Evolutionary conservation across 352 stramenopile species (phyloP), one percentile per base, ranked within the genome.

Genomic region (Phytophthora hybrid): DNA sequence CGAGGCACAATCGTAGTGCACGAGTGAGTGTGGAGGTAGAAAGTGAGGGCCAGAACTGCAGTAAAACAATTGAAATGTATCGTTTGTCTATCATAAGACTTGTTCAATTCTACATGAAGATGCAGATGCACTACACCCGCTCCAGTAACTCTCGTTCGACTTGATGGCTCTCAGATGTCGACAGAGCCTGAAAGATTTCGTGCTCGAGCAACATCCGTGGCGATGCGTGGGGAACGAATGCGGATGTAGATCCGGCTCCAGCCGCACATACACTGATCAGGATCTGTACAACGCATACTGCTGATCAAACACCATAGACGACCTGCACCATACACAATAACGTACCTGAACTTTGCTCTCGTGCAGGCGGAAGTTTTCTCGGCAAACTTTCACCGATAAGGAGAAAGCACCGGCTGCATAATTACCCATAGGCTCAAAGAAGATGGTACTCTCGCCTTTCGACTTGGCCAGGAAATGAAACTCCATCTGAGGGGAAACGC

Each of bases 331-430:
- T 31, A 14, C 3, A 3, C 13, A 46, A 46, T 46, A 46, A 44
- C 58, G 29, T 61, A 73, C 70, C 64, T 69, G 64, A 46, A 60
- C 44, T 69, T 63, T 66, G 31, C 70, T 65, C 9, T 59, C 32
- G 2, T 66, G 44, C 2, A 73, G 46, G 4, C 70, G 64, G n/a
- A 77, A 77, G 32, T 66, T 77, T 16, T 37, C 26, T 49, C 23
- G 44, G 6, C 47, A 60, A 62, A 69, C 39, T n/a, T 29, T 56
- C 34, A 74, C 59, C 8, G 21, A 29, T 19, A 73, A n/a, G 26
- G 59, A 34, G n/a, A 73, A 46, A 32, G 14, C 14, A 3, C 9
- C 23, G 46, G 39, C 16, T 19, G 23, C 23, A 19, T 23, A 21
- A 23, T 11, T 21, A 32, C 46, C 32, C 29, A 62, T 11, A 47